Base-by-base conservation (phyloP, 1,284 basidiomycete species). In the Ceratobasidium sp. region DNA sequence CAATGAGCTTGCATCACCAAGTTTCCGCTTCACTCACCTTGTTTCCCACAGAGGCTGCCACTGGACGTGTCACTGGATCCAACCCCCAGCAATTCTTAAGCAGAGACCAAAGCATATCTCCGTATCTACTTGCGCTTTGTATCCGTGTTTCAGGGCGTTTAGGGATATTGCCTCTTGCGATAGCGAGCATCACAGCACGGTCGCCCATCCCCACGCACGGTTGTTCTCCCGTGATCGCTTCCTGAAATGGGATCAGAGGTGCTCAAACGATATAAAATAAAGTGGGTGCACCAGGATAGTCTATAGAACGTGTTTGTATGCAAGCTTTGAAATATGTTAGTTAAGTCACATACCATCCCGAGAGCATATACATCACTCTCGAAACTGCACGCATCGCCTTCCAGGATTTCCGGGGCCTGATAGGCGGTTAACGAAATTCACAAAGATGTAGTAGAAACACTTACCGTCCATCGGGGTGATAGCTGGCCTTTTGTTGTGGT, bases 341-440 rank as follows among this genome's bases (percentile, higher is more conserved):
- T 6, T 20, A 23, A 63, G 39, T 39, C 15, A 23, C 56, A n/a
- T 40, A 63, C 70, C 70, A 72, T 72, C 23, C 70, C 70, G 9
- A 61, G 46, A 44, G 70, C 70, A 72, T 49, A 72, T 26, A 72
- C 44, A 13, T 72, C 70, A 49, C 28, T 53, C 33, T 26, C 46
- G 2, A 42, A 56, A 55, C 33, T 40, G 39, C 20, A 13, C 68
- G 2, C 15, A 1, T 61, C 20, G 33, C 33, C 58, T 4, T 28
- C 20, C 6, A 60, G 26, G 12, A 63, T 3, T 23, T 72, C 70
- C 13, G 56, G 70, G 18, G 56, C 70, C 58, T 72, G 23, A 13
- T 71, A 23, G 20, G 26, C 28, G 26, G 33, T 9, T 39, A 63
- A 63, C 15, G 1, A 28, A 46, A 9, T 13, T 42, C 12, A 72